Conservation (phyloP, 768 basidiomycete species). For the Chalciporus chontae region DNA sequence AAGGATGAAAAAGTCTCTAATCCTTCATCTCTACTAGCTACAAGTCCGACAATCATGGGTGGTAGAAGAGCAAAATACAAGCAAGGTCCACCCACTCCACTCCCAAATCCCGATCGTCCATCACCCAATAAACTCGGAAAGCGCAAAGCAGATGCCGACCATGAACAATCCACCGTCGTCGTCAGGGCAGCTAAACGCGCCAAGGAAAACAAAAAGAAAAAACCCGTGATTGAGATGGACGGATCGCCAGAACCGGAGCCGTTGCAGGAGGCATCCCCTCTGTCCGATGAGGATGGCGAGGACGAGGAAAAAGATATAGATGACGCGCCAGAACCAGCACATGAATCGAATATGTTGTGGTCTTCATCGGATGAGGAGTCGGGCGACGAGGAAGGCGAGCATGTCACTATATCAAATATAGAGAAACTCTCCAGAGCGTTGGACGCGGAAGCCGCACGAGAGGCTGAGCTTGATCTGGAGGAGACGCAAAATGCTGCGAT, state of each 20-base stretch:
- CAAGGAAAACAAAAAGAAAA: conserved; percentile 30
- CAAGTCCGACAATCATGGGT: conserved; percentile 54
- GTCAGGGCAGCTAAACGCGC: conserved; percentile 35
- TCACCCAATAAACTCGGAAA: conserved; percentile 65
- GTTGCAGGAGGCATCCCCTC: conserved; percentile 46
- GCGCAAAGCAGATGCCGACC: conserved; percentile 56
- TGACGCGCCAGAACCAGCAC: conserved; percentile 15
- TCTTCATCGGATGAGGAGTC: conserved; percentile 43
- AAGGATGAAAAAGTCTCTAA: conserved; percentile 22
- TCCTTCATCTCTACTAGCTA: conserved; percentile 15
- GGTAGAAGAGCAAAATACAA: conserved; percentile 85
- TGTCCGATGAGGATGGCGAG: conserved; percentile 38
- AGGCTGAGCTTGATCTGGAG: conserved; percentile 65
- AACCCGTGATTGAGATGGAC: conserved; percentile 15
- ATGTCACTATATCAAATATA: conserved; percentile 75
- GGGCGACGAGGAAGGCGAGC: conserved; percentile 46
- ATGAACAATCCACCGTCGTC: conserved; percentile 21
- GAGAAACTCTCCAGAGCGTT: conserved; percentile 76
- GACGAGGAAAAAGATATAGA: conserved; percentile 29
- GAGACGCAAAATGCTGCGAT: conserved; percentile 58
- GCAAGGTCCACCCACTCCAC: conserved; percentile 65
- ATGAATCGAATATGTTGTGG: conserved; percentile 21
- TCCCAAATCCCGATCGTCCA: conserved; percentile 36
- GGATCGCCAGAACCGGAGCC: conserved; percentile 29
- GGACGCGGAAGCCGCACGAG: conserved; percentile 61